phyloP scores from a whole-genome alignment of 1,139 yeast genomes.

The Zygoascus sp. region DNA sequence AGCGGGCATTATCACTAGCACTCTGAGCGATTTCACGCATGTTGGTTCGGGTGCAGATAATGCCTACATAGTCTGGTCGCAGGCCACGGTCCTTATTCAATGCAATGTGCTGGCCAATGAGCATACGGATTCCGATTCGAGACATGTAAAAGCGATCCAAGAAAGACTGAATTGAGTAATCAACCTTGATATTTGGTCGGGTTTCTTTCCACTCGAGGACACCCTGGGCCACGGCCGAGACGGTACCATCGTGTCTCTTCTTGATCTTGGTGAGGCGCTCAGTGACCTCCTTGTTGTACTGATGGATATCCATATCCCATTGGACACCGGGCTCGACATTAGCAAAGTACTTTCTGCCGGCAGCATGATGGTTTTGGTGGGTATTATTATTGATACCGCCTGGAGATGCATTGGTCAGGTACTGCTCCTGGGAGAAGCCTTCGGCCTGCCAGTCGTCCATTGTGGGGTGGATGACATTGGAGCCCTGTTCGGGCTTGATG shows the following conservation, averaged over 20 bases:
- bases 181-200: conserved; percentile 28
- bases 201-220: conserved; percentile 77
- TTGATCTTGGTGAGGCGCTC: conserved; percentile 68
- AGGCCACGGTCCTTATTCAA: conserved; percentile 59
- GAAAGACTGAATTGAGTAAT: conserved; percentile 66
- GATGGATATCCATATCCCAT: conserved; percentile 74
- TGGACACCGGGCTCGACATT: conserved; percentile 48
- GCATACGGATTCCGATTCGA: conserved; percentile 82
- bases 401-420: conserved; percentile 17
- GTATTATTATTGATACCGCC: conserved; percentile 17
- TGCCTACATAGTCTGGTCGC: conserved; percentile 69
- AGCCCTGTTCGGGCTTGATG: conserved; percentile 29
- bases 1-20: conserved; percentile 82
- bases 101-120: conserved; percentile 85
- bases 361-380: conserved; percentile 10
- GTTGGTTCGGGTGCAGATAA: conserved; percentile 75
- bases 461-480: conserved; percentile 22
- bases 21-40: conserved; percentile 76
- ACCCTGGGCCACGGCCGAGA: conserved; percentile 89
- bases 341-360: conserved; percentile 52
- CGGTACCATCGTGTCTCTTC: conserved; percentile 87
- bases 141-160: conserved; percentile 82
- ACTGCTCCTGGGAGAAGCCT: conserved; percentile 22
- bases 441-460: conserved; percentile 27
- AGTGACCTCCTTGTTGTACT: conserved; percentile 64